These are phyloP conservation scores for Bolboschoenoplectus hybrid DNA, from an alignment of 202 grass and related monocot genomes.

Conservation along the genomic window DNA sequence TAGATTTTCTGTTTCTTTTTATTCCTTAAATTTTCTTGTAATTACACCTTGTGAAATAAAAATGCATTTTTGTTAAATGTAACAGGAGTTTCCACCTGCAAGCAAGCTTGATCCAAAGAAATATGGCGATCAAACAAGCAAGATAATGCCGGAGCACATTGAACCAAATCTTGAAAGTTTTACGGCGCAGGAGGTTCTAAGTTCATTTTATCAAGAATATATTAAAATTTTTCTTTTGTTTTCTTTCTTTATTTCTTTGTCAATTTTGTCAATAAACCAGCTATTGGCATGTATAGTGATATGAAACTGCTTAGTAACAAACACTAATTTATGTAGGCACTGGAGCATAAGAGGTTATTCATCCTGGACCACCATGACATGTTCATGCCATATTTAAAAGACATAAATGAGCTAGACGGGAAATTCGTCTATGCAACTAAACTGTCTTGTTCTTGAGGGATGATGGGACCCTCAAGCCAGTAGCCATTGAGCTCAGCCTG, in stretches of 20 bases:
- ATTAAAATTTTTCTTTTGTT: background rate
- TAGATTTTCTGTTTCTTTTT: slow-evolving; percentile 14
- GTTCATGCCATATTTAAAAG: slow-evolving; percentile 69
- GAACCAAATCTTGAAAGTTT: slow-evolving; percentile 56
- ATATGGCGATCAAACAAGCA: slow-evolving; percentile 79
- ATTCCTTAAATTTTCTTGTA: slow-evolving; percentile 8
- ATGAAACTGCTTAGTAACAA: background rate
- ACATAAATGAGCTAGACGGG: slow-evolving; percentile 52
- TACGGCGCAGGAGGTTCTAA: slow-evolving; percentile 45
- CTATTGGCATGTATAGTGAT: background rate
- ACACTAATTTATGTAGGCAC: slow-evolving; percentile 42
- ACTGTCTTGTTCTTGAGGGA: slow-evolving; percentile 66
- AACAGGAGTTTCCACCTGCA: slow-evolving; percentile 68
- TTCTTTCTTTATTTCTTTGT: background rate
- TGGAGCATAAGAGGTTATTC: slow-evolving; percentile 55
- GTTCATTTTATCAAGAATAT: background rate
- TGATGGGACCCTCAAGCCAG: slow-evolving; percentile 58
- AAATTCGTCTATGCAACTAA: slow-evolving; percentile 70
- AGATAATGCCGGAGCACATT: slow-evolving; percentile 57
- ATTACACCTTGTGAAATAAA: background rate
- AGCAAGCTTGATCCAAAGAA: slow-evolving; percentile 65
- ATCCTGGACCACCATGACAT: slow-evolving; percentile 86
- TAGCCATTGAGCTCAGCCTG: slow-evolving; percentile 86
- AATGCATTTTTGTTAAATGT: background rate
- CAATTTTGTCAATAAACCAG: background rate